Conservation (phyloP, 139 green algal genomes). For the Zygnema circumcarinatum region DNA sequence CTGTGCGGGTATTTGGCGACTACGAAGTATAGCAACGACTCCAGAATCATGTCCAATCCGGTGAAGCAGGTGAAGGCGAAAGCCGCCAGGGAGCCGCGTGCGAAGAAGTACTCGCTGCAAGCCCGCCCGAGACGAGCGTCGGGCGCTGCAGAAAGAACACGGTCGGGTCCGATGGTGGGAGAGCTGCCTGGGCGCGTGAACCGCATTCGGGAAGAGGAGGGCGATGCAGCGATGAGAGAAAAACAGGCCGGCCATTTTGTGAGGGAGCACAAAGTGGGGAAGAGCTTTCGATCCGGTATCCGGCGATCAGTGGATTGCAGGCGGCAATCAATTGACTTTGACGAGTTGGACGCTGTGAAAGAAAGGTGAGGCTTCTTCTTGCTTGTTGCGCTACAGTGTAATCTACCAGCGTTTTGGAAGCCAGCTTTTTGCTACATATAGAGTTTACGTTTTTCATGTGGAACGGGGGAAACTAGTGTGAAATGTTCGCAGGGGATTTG, state of each 20-base stretch:
- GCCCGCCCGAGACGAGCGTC: background rate
- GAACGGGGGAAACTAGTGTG: too few relatives aligned
- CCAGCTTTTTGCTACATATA: too few relatives aligned
- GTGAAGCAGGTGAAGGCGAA: background rate
- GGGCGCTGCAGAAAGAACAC: too few relatives aligned
- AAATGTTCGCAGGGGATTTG: too few relatives aligned
- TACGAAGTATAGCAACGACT: background rate
- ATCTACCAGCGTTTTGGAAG: too few relatives aligned
- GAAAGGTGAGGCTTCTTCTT: background rate
- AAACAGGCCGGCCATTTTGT: background rate
- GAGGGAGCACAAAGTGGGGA: background rate
- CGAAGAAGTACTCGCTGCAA: background rate
- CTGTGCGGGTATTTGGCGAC: background rate
- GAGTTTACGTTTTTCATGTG: too few relatives aligned
- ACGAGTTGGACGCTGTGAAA: background rate
- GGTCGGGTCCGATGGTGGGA: too few relatives aligned
- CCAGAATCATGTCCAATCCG: background rate
- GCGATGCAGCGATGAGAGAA: too few relatives aligned
- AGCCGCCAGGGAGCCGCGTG: background rate
- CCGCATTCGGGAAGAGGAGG: background rate
- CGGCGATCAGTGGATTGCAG: background rate
- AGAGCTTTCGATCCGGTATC: too few relatives aligned
- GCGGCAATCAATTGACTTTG: background rate
- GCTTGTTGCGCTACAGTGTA: too few relatives aligned
- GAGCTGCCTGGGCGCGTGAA: background rate